Base-by-base conservation (phyloP, 257 asterid species). In the Ocimum tenuiflorum region DNA sequence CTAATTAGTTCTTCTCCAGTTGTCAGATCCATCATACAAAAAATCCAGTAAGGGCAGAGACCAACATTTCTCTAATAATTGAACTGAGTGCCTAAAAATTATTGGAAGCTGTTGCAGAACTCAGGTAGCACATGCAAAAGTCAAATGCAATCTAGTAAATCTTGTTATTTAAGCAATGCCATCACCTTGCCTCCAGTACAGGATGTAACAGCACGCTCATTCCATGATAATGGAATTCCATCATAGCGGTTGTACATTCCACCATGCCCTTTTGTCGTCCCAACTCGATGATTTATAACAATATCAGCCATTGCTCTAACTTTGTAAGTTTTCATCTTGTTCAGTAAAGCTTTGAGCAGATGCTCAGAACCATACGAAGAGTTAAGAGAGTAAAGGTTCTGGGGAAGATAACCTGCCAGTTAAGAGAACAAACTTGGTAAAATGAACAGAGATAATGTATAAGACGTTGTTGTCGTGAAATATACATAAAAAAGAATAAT, bases 221-320 rank as follows among this genome's bases (percentile, higher is more conserved):
- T 88, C 99, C 99, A 92, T 49, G 97, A 33, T 45, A 86, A 17
- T 48, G 95, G 91, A 62, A 92, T 87, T 80, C 97, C 99, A 76
- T 89, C 99, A 72, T 82, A 92, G 50, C 97, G 97, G 75, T 92
- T 92, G 78, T 85, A 92, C 88, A 64, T 81, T 74, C 97, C 96
- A 63, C 91, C 91, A 65, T 81, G 83, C 76, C 98, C 97, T 77
- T 78, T 61, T 7, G 91, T 81, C 65, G 99, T 92, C 42, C 99
- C 99, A 74, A 78, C 87, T 50, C 99, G 94, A 81, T 92, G 97
- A 63, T 92, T 92, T 80, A 92, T 86, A 75, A 92, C 97, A 60
- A 92, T 83, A 76, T 92, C 99, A 52, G 96, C 97, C 99, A 92
- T 92, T 20, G 88, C 76, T 80, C 99, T 88, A 58, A 92, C 94